Base-by-base conservation (phyloP, 305 asterid species). In the Fraxinus latifolia region DNA sequence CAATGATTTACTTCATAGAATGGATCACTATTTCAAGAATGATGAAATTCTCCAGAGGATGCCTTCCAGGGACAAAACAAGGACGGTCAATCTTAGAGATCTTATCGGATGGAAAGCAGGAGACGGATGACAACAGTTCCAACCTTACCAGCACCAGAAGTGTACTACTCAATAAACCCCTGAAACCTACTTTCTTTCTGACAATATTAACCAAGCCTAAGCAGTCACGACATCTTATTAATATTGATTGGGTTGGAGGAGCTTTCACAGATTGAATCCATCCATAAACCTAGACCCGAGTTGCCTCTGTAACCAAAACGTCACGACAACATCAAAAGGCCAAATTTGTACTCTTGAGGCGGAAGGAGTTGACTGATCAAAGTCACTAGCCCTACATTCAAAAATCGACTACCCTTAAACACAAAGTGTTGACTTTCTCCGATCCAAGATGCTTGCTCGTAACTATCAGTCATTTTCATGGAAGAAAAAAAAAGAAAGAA, bases 211-310 rank as follows among this genome's bases (percentile, higher is more conserved):
- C 27, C 3, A 17, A 23, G 32, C 33, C 32, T 62, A 62, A 62
- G 71, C 71, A 27, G 15, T 62, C n/a, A 8, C 0, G 71, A 19
- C 71, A 62, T 62, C 32, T 42, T 71, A 78, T 68, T 33, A 60
- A 80, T 42, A 71, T 68, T 70, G 77, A 80, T 80, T 80, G 79
- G 31, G 70, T 47, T 72, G 78, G 78, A 44, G 42, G 17, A 78
- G 44, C 70, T 80, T 80, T 70, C 53, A 2, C 78, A 17, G 11
- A 80, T 55, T 70, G 70, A 80, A 80, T 80, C 78, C 70, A 71
- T 80, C 78, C 83, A 70, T 79, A 42, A 80, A 80, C 75, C 81
- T 78, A 78, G 58, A 58, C 74, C 55, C 53, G 3, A 74, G 75
- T 60, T 21, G 23, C 15, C 29, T 62, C 8, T 21, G 71, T 62